These are phyloP conservation scores for Nicotiana benthamiana DNA, from an alignment of 257 asterid species.

Conservation along the genomic window DNA sequence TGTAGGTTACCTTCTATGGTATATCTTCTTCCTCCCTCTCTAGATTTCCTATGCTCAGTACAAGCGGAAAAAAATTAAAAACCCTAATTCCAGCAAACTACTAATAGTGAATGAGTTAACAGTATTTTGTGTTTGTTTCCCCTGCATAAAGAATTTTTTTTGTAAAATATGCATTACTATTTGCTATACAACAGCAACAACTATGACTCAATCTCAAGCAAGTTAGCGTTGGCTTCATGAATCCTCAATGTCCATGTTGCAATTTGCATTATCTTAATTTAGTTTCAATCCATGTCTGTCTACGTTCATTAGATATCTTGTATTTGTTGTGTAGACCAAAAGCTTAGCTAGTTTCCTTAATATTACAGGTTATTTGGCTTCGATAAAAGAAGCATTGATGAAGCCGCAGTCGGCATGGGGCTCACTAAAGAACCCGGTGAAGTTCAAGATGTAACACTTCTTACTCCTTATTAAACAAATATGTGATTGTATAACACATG, in stretches of 20 bases:
- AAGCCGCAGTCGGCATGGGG: conserved; percentile 66
- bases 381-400: conserved; percentile 25
- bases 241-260: background rate
- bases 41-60: background rate
- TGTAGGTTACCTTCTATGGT: background rate
- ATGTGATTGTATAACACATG: background rate
- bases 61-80: background rate
- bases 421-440: conserved; percentile 66
- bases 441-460: conserved; percentile 54
- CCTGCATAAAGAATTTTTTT: no score
- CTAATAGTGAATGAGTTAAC: background rate
- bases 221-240: background rate
- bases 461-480: background rate
- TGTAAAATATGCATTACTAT: no score
- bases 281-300: background rate
- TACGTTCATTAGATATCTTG: background rate
- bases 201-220: background rate
- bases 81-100: background rate
- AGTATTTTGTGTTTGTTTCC: no score
- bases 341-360: background rate
- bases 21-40: background rate
- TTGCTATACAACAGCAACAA: no score
- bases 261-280: background rate
- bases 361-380: background rate
- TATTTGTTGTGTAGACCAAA: background rate